Conservation (phyloP, 371 early-diverging fungal species). For the Sporodiniella umbellata region DNA sequence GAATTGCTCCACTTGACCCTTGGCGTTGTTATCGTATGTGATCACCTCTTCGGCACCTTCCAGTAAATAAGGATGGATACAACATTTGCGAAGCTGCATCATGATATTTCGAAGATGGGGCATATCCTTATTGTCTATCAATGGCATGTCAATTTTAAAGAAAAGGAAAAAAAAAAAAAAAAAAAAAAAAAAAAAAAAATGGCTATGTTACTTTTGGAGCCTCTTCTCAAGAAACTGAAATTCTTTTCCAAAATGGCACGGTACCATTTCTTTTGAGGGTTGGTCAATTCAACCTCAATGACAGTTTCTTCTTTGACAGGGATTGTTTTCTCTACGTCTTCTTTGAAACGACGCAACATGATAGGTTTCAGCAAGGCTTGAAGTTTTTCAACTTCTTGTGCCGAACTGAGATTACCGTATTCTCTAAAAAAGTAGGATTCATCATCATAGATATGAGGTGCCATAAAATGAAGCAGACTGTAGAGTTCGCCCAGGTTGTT, state of each 20-base stretch:
- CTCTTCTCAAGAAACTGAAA: constrained; percentile 73
- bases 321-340: constrained; percentile 85
- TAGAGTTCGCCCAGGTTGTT: constrained; percentile 92
- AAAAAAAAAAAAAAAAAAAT: not conserved
- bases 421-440: constrained; percentile 74
- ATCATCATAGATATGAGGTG: constrained; percentile 63
- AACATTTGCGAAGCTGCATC: constrained; percentile 86
- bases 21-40: constrained; percentile 56
- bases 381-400: constrained; percentile 75
- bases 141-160: too few species aligned
- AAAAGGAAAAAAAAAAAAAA: too few species aligned
- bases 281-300: constrained; percentile 84
- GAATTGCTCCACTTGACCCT: constrained; percentile 65
- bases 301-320: constrained; percentile 90
- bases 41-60: constrained; percentile 88
- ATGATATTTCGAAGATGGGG: constrained; percentile 67
- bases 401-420: constrained; percentile 71
- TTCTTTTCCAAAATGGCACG: constrained; percentile 91
- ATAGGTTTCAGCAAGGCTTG: constrained; percentile 69
- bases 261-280: constrained; percentile 84
- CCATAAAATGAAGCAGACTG: constrained; percentile 90
- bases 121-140: constrained; percentile 44
- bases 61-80: constrained; percentile 84
- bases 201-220: constrained; percentile 45
- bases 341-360: constrained; percentile 77